Evolutionary conservation across 1,284 basidiomycete genomes (phyloP).

Genomic region (Leccinum fallax): DNA sequence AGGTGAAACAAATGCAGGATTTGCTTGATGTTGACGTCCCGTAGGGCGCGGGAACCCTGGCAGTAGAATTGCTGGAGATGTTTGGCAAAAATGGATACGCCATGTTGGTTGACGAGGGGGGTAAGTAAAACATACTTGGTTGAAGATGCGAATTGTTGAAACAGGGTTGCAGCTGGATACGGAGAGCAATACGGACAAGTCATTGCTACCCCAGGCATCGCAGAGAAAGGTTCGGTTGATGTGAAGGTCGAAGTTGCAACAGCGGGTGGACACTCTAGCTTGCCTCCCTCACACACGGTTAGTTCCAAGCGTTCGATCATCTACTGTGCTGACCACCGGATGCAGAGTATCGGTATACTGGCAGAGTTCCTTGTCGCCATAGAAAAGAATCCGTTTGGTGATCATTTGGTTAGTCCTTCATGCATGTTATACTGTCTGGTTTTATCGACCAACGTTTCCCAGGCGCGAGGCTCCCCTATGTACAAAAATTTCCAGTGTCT

Average conservation of each 20-base stretch:
- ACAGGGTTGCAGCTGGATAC: conserved; percentile 33
- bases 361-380: conserved; percentile 43
- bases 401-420: conserved; percentile 24
- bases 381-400: conserved; percentile 42
- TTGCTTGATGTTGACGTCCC: conserved; percentile 5
- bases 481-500: conserved; percentile 47
- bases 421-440: neutral
- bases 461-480: conserved; percentile 45
- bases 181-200: conserved; percentile 36
- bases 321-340: neutral
- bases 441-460: neutral
- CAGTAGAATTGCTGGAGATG: conserved; percentile 42
- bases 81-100: conserved; percentile 56
- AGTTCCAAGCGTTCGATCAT: neutral
- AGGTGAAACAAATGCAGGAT: conserved; percentile 4
- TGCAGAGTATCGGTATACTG: conserved; percentile 49
- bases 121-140: conserved; percentile 28
- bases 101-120: conserved; percentile 53
- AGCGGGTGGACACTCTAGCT: conserved; percentile 59
- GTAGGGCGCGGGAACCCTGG: conserved; percentile 32
- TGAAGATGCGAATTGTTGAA: conserved; percentile 15
- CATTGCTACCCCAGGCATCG: conserved; percentile 51
- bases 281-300: conserved; percentile 49
- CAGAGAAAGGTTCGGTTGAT: conserved; percentile 60
- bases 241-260: conserved; percentile 49